Base-by-base conservation (phyloP, 768 basidiomycete genomes). In the Mycena metata region DNA sequence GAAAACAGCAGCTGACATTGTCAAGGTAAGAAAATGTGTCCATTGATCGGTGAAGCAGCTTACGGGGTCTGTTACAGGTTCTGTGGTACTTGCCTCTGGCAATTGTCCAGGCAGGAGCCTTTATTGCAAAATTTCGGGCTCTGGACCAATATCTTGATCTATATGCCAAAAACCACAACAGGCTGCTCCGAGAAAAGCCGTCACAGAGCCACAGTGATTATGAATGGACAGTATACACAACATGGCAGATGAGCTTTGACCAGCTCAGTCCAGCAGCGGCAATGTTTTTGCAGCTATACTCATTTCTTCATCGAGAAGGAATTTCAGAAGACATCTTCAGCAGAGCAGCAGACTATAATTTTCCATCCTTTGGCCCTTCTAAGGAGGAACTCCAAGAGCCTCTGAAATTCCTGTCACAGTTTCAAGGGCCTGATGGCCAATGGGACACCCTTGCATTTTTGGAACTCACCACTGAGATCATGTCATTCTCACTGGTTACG, bases 171-270 rank as follows among this genome's bases (percentile, higher is more conserved):
- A 64, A 64, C 33, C 30, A 30, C 30, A 30, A 42, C 47, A 33
- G 23, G n/a, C 26, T 55, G 23, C 52, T 54, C 21, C 33, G 16
- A 11, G 8, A 23, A 21, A 43, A 54, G 24, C 51, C 63, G 36
- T 39, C 11, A 33, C 63, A 64, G 26, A 41, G 26, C 15, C 23
- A 36, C 24, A 13, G 33, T 39, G 24, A 54, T 36, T 64, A 64
- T 56, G 33, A 56, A 30, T 23, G 41, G 41, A 45, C 63, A 36
- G 63, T 57, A 8, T 56, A 64, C 42, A 64, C 63, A 11, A 64
- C 63, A 16, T 56, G 51, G 63, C 12, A 45, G 39, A 43, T 64
- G 15, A 64, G 63, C 45, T 64, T 64, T 47, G 26, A 41, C 2
- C 33, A 56, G 21, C 52, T 64, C 6, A 26, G 16, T 26, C 24